A percentile compares a stretch with the other conserved stretches of the same genome.
These are phyloP conservation scores for Chalciporus chontae DNA, from an alignment of 768 basidiomycete species.

Conservation along the genomic window DNA sequence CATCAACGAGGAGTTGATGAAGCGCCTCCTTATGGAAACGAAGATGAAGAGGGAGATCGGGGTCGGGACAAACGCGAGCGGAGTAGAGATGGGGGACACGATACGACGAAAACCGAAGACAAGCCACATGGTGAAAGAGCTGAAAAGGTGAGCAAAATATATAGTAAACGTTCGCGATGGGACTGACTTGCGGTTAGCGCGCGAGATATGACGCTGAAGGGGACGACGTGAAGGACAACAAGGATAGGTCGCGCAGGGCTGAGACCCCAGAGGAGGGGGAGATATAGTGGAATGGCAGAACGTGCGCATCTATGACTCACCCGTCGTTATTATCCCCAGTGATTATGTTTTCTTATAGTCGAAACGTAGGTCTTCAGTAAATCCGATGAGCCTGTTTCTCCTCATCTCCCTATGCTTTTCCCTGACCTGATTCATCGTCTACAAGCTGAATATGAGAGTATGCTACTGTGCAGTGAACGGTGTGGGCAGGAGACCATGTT, in stretches of 20 bases:
- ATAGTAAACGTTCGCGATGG: conserved; percentile 4
- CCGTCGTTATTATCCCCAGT: neutral
- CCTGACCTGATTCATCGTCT: neutral
- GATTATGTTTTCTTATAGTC: neutral
- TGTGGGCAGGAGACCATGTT: neutral
- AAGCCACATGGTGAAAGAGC: conserved; percentile 50
- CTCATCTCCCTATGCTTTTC: neutral
- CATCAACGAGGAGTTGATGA: conserved; percentile 49
- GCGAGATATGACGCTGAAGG: conserved; percentile 49
- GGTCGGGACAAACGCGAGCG: conserved; percentile 45
- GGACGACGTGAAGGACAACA: conserved; percentile 43
- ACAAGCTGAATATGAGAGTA: neutral
- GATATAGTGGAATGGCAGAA: conserved; percentile 45
- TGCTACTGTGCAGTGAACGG: neutral
- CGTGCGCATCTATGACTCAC: conserved; percentile 7
- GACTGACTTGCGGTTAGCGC: conserved; percentile 37
- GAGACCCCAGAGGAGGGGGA: conserved; percentile 90
- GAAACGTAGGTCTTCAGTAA: neutral
- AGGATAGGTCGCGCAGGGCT: conserved; percentile 42
- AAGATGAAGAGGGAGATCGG: conserved; percentile 37
- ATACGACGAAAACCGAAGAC: conserved; percentile 40
- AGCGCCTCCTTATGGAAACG: conserved; percentile 34
- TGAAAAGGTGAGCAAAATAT: conserved; percentile 51
- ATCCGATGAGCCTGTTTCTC: neutral
- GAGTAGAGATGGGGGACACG: conserved; percentile 37